Conservation (phyloP, 1,139 yeast genomes). For the Pichia sp. region DNA sequence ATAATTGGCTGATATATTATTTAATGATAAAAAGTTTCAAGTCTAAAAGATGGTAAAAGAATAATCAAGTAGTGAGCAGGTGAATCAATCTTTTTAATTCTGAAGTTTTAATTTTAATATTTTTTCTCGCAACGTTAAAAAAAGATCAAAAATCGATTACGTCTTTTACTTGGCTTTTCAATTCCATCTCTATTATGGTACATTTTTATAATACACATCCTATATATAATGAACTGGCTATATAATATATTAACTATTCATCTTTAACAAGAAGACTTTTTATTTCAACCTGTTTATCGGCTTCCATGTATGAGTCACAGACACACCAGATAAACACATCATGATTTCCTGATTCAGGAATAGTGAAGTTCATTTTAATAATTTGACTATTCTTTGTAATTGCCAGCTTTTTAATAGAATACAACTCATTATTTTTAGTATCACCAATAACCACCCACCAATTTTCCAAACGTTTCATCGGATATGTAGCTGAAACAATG, state of each 20-base stretch:
- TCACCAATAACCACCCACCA: slow-evolving; percentile 92
- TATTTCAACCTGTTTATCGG: slow-evolving; percentile 69
- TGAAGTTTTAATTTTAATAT: no score
- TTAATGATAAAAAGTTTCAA: no score
- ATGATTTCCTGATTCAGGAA: slow-evolving; percentile 58
- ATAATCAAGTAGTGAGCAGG: no score
- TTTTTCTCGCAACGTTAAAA: no score
- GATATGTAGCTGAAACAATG: slow-evolving; percentile 53
- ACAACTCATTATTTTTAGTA: slow-evolving; percentile 49
- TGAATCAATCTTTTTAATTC: no score
- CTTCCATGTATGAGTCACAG: slow-evolving; percentile 87
- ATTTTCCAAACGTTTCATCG: slow-evolving; percentile 58
- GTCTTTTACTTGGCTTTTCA: no score
- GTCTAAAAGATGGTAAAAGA: no score
- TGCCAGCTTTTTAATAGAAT: slow-evolving; percentile 65
- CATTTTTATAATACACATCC: neutral
- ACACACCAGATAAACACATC: slow-evolving; percentile 72
- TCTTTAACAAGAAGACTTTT: slow-evolving; percentile 13
- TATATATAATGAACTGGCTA: no score
- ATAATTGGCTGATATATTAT: no score
- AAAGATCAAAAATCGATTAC: no score
- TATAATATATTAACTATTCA: neutral
- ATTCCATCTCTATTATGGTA: neutral
- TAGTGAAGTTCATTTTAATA: slow-evolving; percentile 48
- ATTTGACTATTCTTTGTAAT: slow-evolving; percentile 48